Conservation (phyloP, 2,329 filamentous ascomycete species). For the Waltergamsia citrina region DNA sequence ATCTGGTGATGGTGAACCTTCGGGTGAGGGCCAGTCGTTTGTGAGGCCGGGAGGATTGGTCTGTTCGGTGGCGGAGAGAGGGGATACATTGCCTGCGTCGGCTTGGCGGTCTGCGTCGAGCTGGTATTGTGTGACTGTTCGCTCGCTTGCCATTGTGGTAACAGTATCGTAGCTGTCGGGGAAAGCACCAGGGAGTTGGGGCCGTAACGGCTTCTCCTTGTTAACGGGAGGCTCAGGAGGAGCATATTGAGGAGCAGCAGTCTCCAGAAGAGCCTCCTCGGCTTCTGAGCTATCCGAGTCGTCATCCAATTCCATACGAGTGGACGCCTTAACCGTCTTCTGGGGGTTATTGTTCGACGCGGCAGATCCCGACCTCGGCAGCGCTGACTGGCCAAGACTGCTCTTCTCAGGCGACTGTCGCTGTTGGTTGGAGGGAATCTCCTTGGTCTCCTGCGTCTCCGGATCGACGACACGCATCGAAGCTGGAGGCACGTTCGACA, state of each 20-base stretch:
- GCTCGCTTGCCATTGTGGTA: constrained; percentile 20
- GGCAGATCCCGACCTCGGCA: constrained; percentile 31
- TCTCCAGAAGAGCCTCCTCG: constrained; percentile 23
- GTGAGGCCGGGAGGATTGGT: constrained; percentile 37
- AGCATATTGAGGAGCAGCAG: not conserved
- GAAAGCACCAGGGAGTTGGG: constrained; percentile 28
- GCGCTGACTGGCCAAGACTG: constrained; percentile 17
- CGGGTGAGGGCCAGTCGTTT: constrained; percentile 30
- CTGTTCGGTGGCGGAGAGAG: constrained; percentile 26
- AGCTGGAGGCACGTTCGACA: constrained; percentile 45
- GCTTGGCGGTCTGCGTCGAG: constrained; percentile 37
- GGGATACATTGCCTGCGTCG: constrained; percentile 58
- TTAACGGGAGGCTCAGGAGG: no score
- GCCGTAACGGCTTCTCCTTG: constrained; percentile 14
- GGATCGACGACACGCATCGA: constrained; percentile 51
- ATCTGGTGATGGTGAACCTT: constrained; percentile 55
- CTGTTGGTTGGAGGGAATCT: constrained; percentile 20
- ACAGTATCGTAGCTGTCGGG: constrained; percentile 28
- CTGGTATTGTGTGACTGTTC: constrained; percentile 15
- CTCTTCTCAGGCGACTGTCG: constrained; percentile 13
- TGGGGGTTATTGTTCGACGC: constrained; percentile 41
- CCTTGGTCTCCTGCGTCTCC: constrained; percentile 32
- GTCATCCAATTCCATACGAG: constrained; percentile 58
- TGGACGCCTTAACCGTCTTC: constrained; percentile 39
- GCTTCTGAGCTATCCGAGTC: constrained; percentile 55